Evolutionary conservation across 371 early-diverging fungal genomes (phyloP).

Genomic region (Nematocida minor): DNA sequence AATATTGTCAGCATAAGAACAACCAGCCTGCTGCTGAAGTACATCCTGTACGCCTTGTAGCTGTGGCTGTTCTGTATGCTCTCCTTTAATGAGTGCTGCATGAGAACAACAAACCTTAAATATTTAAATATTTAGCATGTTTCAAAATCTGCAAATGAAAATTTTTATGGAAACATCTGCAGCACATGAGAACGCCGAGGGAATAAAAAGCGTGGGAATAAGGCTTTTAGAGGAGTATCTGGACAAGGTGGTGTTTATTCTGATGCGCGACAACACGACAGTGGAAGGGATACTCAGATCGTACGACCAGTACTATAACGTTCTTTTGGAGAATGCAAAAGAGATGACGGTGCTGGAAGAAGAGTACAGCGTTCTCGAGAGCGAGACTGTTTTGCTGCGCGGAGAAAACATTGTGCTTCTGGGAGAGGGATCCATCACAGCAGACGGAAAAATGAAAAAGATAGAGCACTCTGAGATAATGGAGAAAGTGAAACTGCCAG

Average conservation of each 20-base stretch:
- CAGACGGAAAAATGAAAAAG: neutral
- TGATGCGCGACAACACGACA: constrained; percentile 53
- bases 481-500: neutral
- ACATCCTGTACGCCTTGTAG: constrained; percentile 9
- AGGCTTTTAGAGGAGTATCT: constrained; percentile 60
- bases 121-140: constrained; percentile 47
- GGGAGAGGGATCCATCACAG: neutral
- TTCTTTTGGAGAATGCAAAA: constrained; percentile 58
- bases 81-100: neutral
- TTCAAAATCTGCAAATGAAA: constrained; percentile 22
- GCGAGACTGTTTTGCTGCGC: constrained; percentile 59
- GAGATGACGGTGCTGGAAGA: constrained; percentile 52
- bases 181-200: neutral
- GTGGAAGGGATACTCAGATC: constrained; percentile 62
- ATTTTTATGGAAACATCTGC: neutral
- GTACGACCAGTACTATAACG: constrained; percentile 65
- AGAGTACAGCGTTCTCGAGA: constrained; percentile 52
- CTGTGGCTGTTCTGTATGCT: neutral
- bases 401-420: constrained; percentile 64
- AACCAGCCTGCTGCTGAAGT: constrained; percentile 28
- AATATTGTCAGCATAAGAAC: constrained; percentile 8
- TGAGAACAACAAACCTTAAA: constrained; percentile 37
- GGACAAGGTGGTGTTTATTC: constrained; percentile 58
- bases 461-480: neutral
- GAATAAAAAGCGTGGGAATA: neutral